phyloP scores from a whole-genome alignment of 164 flowering plant genomes.

The Dillenia turbinata region DNA sequence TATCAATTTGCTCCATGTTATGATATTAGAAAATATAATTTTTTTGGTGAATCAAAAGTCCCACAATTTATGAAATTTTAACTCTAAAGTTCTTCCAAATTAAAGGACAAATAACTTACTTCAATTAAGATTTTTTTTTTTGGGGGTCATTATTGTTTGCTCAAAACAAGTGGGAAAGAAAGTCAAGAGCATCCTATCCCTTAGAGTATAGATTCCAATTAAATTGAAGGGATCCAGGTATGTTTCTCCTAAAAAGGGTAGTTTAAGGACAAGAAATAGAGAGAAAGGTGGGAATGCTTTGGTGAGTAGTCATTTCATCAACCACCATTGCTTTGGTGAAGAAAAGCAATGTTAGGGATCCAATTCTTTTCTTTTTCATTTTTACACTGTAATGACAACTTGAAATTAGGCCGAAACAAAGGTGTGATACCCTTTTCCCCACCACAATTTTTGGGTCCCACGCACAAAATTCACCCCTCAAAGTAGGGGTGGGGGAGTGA shows the following conservation, averaged over 20 bases:
- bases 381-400: slow-evolving; percentile 7
- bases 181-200: slow-evolving; percentile 28
- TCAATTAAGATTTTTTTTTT: background rate
- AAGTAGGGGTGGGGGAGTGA: no score
- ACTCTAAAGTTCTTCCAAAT: no score
- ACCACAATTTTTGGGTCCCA: slow-evolving; percentile 16
- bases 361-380: slow-evolving; percentile 16
- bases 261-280: background rate
- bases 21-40: no score
- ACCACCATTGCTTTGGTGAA: slow-evolving; percentile 23
- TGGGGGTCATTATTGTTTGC: slow-evolving; percentile 13
- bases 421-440: slow-evolving; percentile 31
- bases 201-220: background rate
- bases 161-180: slow-evolving; percentile 24
- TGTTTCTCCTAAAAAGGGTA: background rate
- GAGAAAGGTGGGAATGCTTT: slow-evolving; percentile 4
- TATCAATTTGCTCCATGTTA: no score
- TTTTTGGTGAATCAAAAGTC: no score
- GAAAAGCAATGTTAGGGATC: slow-evolving; percentile 18
- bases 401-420: slow-evolving; percentile 8
- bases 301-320: slow-evolving; percentile 36
- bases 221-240: slow-evolving; percentile 1
- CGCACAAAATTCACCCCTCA: background rate
- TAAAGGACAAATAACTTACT: background rate
- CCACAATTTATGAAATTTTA: no score